Evolutionary conservation across 2,329 filamentous ascomycete species (phyloP).

Genomic region (Esteya vermicola): DNA sequence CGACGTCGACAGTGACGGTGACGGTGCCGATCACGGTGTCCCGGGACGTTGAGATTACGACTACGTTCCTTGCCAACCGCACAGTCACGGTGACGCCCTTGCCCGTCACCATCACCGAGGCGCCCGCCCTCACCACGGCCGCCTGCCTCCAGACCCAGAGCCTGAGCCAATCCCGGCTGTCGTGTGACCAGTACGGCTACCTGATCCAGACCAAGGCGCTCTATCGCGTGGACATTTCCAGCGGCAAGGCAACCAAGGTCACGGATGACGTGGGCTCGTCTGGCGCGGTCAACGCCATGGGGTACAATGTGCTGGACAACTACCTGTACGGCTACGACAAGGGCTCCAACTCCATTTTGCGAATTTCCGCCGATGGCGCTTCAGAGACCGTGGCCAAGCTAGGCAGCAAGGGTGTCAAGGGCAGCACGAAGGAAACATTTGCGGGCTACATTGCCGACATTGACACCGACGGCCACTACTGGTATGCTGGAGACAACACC

Average conservation of each 20-base stretch:
- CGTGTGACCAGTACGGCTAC: slow-evolving; percentile 10
- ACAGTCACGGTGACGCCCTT: background rate
- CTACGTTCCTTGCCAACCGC: background rate
- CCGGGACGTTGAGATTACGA: no score
- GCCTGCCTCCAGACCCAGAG: background rate
- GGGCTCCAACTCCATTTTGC: slow-evolving; percentile 5
- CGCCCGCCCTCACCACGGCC: background rate
- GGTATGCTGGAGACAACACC: slow-evolving; percentile 1
- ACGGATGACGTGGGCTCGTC: slow-evolving; percentile 2
- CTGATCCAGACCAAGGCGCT: slow-evolving; percentile 7
- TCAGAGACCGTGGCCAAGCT: background rate
- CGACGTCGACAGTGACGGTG: no score
- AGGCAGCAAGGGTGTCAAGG: no score
- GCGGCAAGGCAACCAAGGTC: slow-evolving; percentile 2
- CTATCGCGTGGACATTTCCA: slow-evolving; percentile 8
- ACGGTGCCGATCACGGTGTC: no score
- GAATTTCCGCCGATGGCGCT: slow-evolving; percentile 8
- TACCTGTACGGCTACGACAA: slow-evolving; percentile 8
- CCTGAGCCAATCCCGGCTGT: slow-evolving; percentile 1
- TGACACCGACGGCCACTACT: slow-evolving; percentile 7
- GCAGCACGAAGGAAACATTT: background rate
- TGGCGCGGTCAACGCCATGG: slow-evolving; percentile 8
- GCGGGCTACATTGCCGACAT: slow-evolving; percentile 4
- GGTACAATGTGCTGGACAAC: slow-evolving; percentile 10
- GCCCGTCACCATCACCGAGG: background rate